A percentile compares a stretch with the other conserved stretches of the same genome.
Evolutionary conservation across 2,329 filamentous ascomycete species (phyloP).

Genomic region (Colletotrichum salicis): DNA sequence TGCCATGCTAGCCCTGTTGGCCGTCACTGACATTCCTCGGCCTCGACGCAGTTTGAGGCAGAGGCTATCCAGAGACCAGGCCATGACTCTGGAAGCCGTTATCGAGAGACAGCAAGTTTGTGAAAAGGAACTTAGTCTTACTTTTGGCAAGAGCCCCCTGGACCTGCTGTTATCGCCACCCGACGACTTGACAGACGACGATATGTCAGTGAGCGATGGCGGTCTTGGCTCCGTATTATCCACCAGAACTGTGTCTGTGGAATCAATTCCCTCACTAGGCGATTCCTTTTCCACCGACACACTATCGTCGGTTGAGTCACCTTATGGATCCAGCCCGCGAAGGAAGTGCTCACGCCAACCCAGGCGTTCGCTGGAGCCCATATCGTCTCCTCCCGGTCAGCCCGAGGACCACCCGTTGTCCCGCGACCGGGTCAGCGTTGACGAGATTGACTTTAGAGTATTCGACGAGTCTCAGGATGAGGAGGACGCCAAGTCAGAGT

Average conservation of each 20-base stretch:
- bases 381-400: constrained; percentile 65
- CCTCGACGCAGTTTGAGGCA: constrained; percentile 50
- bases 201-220: constrained; percentile 59
- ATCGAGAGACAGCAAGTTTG: constrained; percentile 64
- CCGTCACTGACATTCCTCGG: constrained; percentile 69
- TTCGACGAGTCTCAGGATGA: constrained; percentile 42
- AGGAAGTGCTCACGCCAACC: constrained; percentile 49
- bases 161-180: constrained; percentile 70
- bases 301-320: constrained; percentile 61
- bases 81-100: constrained; percentile 66
- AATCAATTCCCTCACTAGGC: constrained; percentile 70
- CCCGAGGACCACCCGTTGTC: constrained; percentile 64
- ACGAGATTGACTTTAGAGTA: constrained; percentile 53
- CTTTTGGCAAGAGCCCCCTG: constrained; percentile 64
- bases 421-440: constrained; percentile 59
- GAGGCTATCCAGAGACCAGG: constrained; percentile 41
- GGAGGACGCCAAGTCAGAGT: constrained; percentile 46
- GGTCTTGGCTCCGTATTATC: constrained; percentile 63
- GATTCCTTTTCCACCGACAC: constrained; percentile 64
- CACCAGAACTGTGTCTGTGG: constrained; percentile 66
- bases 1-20: constrained; percentile 69
- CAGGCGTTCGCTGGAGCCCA: constrained; percentile 63
- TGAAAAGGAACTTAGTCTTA: constrained; percentile 68
- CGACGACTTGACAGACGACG: constrained; percentile 65
- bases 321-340: constrained; percentile 51